phyloP scores from a whole-genome alignment of 1,284 basidiomycete genomes.

The Cutaneotrichosporon dermatis region DNA sequence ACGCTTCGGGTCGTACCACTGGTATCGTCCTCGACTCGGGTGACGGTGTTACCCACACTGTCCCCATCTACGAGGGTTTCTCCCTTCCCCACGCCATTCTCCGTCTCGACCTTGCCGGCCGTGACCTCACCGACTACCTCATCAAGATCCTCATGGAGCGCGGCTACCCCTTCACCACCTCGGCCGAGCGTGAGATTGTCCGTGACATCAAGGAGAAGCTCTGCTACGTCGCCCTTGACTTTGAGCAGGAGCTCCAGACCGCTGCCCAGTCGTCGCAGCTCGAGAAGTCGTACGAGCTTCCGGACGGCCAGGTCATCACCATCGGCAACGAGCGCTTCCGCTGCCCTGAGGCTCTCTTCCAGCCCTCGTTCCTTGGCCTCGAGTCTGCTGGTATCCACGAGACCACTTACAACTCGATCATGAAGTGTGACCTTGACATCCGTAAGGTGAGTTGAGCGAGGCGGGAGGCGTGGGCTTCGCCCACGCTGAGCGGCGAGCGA shows the following conservation, averaged over 20 bases:
- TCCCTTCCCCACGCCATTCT: constrained; percentile 90
- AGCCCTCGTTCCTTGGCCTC: constrained; percentile 87
- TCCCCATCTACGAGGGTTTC: constrained; percentile 95
- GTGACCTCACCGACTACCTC: constrained; percentile 88
- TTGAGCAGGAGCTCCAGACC: constrained; percentile 92
- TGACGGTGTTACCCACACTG: constrained; percentile 89
- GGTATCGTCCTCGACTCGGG: constrained; percentile 93
- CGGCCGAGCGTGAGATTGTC: constrained; percentile 91
- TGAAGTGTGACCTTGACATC: constrained; percentile 61
- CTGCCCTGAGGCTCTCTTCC: constrained; percentile 94
- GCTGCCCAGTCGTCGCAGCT: constrained; percentile 85
- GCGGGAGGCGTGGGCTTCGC: no score
- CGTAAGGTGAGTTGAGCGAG: constrained; percentile 21
- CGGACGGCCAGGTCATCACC: constrained; percentile 94
- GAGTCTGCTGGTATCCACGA: constrained; percentile 94
- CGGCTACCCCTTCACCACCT: constrained; percentile 90
- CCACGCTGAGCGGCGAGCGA: no score
- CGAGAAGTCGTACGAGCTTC: constrained; percentile 94
- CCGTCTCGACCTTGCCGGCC: constrained; percentile 90
- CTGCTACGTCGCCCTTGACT: constrained; percentile 95
- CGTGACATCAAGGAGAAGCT: constrained; percentile 98
- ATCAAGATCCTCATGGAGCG: constrained; percentile 92
- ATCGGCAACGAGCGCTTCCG: constrained; percentile 97
- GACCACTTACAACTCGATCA: constrained; percentile 85
- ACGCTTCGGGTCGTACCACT: constrained; percentile 85